Percentiles rank a stretch among this genome's conserved stretches.
Conservation (phyloP, 352 stramenopile species). For the Pythium insidiosum region DNA sequence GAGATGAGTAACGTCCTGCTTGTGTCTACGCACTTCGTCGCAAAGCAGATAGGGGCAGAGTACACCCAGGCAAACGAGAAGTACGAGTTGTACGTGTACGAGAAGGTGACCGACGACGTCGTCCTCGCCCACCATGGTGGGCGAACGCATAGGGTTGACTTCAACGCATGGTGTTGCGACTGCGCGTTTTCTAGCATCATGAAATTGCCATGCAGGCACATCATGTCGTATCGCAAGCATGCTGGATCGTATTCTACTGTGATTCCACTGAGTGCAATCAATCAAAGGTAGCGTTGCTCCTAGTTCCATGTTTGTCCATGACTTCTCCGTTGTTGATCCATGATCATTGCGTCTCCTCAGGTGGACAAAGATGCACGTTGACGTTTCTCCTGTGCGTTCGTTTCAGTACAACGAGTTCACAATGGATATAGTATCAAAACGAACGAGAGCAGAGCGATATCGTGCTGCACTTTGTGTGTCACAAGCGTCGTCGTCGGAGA, state of each 20-base stretch:
- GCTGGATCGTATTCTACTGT: background rate
- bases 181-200: constrained; percentile 10
- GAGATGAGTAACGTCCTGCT: constrained; percentile 13
- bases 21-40: constrained; percentile 15
- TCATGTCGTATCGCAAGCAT: constrained; percentile 15
- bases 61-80: constrained; percentile 7
- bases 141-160: background rate
- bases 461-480: no score
- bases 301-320: background rate
- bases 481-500: no score
- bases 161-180: constrained; percentile 4
- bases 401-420: no score
- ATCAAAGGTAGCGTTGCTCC: background rate
- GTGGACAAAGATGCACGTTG: no score
- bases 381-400: no score
- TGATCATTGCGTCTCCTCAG: no score
- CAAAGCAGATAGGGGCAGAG: constrained; percentile 7
- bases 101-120: background rate
- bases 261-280: constrained; percentile 1
- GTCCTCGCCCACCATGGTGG: no score
- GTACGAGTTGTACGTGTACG: constrained; percentile 4
- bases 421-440: no score
- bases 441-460: no score
- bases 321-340: no score
- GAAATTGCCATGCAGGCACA: constrained; percentile 12